phyloP scores from a whole-genome alignment of 768 basidiomycete genomes.

The Lactarius indigo region DNA sequence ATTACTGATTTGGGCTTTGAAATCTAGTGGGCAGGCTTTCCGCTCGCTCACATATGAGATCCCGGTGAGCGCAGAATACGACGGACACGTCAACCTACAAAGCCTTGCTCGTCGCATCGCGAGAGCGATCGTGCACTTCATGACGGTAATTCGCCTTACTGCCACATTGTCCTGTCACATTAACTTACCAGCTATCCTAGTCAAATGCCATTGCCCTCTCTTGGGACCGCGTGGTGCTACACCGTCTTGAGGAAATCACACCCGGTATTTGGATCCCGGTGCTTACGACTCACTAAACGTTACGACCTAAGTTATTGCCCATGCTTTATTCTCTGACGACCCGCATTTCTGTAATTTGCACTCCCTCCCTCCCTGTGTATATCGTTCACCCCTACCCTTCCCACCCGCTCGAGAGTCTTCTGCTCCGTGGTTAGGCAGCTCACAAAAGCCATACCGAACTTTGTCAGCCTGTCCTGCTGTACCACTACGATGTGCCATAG shows the following conservation, averaged over 20 bases:
- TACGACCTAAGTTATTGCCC: constrained; percentile 15
- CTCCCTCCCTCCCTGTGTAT: neutral
- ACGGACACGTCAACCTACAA: constrained; percentile 15
- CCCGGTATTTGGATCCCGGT: constrained; percentile 23
- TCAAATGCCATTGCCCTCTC: constrained; percentile 22
- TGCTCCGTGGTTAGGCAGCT: constrained; percentile 10
- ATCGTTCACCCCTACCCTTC: neutral
- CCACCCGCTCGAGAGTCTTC: neutral
- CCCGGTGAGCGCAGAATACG: constrained; percentile 15
- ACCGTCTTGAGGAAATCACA: constrained; percentile 23
- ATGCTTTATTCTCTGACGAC: constrained; percentile 16
- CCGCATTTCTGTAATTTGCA: neutral
- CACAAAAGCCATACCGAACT: constrained; percentile 3
- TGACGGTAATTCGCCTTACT: constrained; percentile 13
- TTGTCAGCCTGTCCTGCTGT: constrained; percentile 4
- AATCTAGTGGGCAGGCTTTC: constrained; percentile 24
- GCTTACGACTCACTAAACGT: constrained; percentile 16
- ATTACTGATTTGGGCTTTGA: neutral
- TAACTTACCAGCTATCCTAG: constrained; percentile 4
- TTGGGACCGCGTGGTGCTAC: constrained; percentile 24
- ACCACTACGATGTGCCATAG: constrained; percentile 18
- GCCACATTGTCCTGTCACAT: neutral
- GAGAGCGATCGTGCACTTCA: constrained; percentile 26
- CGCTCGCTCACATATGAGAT: constrained; percentile 23
- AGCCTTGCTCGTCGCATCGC: constrained; percentile 24